Evolutionary conservation across 345 rosid genomes (phyloP), one percentile per base, ranked within the genome.

Genomic region (Bruguiera gymnorhiza): DNA sequence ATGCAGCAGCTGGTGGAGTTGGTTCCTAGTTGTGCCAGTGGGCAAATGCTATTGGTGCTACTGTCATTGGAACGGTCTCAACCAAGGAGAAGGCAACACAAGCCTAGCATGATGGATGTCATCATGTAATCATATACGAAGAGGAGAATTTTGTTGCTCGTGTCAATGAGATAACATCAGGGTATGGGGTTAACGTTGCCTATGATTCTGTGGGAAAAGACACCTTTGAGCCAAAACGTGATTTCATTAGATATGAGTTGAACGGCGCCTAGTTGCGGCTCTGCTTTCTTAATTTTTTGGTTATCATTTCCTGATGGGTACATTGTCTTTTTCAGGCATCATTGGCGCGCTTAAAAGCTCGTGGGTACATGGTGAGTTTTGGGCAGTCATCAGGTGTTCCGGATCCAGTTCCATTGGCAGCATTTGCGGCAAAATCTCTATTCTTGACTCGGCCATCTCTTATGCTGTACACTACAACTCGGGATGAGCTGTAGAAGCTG

Each of bases 1-100:
- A 92, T 59, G 97, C 97, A 58, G 97, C 97, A 55, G 97, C 98
- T 57, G 97, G 97, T 67, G 97, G 97, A 67, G 92, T 89, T 59
- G 98, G 98, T 21, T 91, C 98, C 68, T 65, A 89, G 11, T 75
- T 91, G 76, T 94, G 98, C 80, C 98, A 94, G 66, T 89, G 97
- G 97, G 98, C 86, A 21, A 86, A 81, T 79, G 89, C 91, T 5
- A 87, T 94, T 53, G 97, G 97, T 73, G 97, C 97, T 62, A 87
- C 83, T 27, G 97, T 94, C 36, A 88, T 89, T 46, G 97, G 97
- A 65, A 83, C 96, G 30, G 96, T 94, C 65, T 91, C 97, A 2
- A 87, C 93, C 50, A 72, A 82, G 68, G 97, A 88, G 84, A 94
- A 91, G 80, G 98, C 93, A 23, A 86, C 85, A 68, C 97, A 89